Evolutionary conservation across 495 filamentous ascomycete species (phyloP).

Genomic region (Letharia columbiana): DNA sequence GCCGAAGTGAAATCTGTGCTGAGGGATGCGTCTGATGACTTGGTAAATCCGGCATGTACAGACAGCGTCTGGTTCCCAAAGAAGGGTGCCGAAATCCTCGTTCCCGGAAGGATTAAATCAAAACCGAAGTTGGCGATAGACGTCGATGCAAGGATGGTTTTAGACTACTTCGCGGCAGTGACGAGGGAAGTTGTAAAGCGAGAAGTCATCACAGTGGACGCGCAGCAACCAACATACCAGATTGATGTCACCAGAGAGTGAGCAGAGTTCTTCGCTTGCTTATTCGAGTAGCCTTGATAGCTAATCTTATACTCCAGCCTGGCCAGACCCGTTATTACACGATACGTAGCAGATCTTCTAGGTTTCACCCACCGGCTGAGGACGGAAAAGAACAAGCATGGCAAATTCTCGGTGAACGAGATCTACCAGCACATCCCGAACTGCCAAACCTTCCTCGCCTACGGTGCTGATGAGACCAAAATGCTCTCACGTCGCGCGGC

Average conservation of each 20-base stretch:
- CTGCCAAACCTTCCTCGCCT: conserved; percentile 24
- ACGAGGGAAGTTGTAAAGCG: conserved; percentile 12
- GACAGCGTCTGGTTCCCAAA: conserved; percentile 15
- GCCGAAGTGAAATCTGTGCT: conserved; percentile 18
- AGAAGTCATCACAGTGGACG: conserved; percentile 15
- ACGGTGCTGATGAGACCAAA: conserved; percentile 25
- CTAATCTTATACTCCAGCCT: conserved; percentile 9
- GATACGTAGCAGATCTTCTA: conserved; percentile 24
- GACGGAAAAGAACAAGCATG: conserved; percentile 9
- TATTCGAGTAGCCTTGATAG: neutral
- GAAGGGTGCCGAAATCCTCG: conserved; percentile 17
- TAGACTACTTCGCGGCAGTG: conserved; percentile 5
- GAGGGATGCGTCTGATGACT: conserved; percentile 4
- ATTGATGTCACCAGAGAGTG: conserved; percentile 26
- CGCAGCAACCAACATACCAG: conserved; percentile 15
- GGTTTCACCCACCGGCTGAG: conserved; percentile 20
- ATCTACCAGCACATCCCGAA: conserved; percentile 28
- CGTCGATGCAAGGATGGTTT: conserved; percentile 1
- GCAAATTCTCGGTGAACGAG: conserved; percentile 24
- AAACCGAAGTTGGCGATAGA: conserved; percentile 4
- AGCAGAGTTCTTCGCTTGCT: conserved; percentile 3
- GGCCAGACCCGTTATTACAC: conserved; percentile 24
- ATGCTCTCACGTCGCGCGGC: conserved; percentile 21
- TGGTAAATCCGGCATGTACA: conserved; percentile 20
- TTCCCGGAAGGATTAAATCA: neutral